Conservation (phyloP, 2,329 filamentous ascomycete species). For the Sporothrix sp. region DNA sequence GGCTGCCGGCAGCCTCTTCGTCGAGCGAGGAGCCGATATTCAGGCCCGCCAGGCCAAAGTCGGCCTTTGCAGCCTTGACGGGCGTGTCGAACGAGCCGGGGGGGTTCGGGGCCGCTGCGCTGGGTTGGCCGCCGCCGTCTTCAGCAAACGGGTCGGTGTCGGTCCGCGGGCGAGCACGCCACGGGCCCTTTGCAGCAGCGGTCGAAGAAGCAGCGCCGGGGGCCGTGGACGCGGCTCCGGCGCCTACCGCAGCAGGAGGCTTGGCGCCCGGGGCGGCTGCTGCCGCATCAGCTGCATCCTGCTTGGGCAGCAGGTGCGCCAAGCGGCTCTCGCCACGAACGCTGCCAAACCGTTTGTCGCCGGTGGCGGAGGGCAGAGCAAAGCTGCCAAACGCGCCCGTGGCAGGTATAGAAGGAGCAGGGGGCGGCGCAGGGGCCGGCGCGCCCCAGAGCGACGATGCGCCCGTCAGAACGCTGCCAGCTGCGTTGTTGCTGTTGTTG, state of each 20-base stretch:
- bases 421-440: conserved; percentile 46
- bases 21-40: conserved; percentile 49
- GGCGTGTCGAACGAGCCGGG: conserved; percentile 41
- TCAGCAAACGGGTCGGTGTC: conserved; percentile 68
- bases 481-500: conserved; percentile 48
- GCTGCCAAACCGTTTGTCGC: conserved; percentile 67
- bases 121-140: conserved; percentile 54
- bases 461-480: conserved; percentile 36
- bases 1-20: conserved; percentile 69
- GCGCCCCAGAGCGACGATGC: conserved; percentile 36
- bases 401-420: too few species aligned
- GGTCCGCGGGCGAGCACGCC: conserved; percentile 53
- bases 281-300: conserved; percentile 22
- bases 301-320: conserved; percentile 62
- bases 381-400: conserved; percentile 82
- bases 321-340: conserved; percentile 70
- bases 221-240: too few species aligned
- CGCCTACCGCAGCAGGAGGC: too few species aligned
- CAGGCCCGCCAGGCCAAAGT: conserved; percentile 54
- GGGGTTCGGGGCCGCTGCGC: conserved; percentile 52
- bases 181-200: conserved; percentile 30
- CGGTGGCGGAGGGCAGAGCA: conserved; percentile 51
- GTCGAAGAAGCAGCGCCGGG: background rate
- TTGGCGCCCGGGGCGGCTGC: too few species aligned
- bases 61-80: conserved; percentile 42